These are phyloP conservation scores for Alternaria infectoria DNA, from an alignment of 2,329 filamentous ascomycete species.

Conservation along the genomic window DNA sequence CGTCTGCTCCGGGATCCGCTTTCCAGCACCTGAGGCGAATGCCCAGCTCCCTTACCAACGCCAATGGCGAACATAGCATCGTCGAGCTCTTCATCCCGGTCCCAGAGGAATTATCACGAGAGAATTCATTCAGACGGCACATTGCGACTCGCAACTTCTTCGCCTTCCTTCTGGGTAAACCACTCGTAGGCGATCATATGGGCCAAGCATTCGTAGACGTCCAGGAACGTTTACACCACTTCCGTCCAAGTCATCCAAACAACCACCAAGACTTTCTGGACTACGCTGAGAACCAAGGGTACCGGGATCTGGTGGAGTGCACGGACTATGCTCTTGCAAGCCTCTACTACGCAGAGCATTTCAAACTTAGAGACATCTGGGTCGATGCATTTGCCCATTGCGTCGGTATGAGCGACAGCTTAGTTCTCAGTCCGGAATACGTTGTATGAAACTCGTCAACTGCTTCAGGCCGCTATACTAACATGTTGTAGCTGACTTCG, in stretches of 20 bases:
- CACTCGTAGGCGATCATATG: conserved; percentile 71
- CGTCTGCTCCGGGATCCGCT: conserved; percentile 16
- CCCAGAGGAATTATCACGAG: conserved; percentile 60
- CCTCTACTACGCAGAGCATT: conserved; percentile 71
- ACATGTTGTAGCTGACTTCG: conserved; percentile 43
- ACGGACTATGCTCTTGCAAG: conserved; percentile 72
- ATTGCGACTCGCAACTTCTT: conserved; percentile 77
- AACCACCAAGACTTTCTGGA: conserved; percentile 67
- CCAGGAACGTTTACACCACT: conserved; percentile 69
- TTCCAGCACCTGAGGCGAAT: conserved; percentile 15
- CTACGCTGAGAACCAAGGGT: conserved; percentile 74
- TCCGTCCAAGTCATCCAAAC: conserved; percentile 60
- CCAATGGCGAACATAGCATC: conserved; percentile 38
- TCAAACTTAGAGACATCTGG: conserved; percentile 69
- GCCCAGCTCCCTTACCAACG: conserved; percentile 49
- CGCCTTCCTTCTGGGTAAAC: conserved; percentile 69
- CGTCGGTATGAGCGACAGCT: conserved; percentile 73
- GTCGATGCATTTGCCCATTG: conserved; percentile 78
- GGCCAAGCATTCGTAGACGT: conserved; percentile 69
- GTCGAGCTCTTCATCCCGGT: conserved; percentile 74
- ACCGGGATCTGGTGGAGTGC: conserved; percentile 69
- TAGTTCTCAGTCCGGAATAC: conserved; percentile 66
- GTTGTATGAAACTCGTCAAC: conserved; percentile 55
- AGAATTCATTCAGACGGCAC: conserved; percentile 67
- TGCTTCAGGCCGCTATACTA: not conserved